A percentile compares a stretch with the other conserved stretches of the same genome.
Evolutionary conservation across 768 basidiomycete genomes (phyloP).

Genomic region (Boletus rubropictus): DNA sequence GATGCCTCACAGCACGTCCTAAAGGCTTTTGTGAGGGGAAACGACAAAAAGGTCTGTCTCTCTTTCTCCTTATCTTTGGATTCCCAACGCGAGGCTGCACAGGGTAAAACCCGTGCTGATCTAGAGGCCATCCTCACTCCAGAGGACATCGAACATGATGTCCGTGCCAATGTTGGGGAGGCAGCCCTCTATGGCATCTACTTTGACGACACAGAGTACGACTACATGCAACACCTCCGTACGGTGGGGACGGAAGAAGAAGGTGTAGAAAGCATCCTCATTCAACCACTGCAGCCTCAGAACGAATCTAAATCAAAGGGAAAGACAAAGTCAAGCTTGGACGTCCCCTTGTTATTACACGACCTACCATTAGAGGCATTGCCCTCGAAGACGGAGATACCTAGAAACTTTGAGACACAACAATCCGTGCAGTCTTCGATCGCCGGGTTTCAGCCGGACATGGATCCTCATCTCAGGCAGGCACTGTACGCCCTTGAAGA

Average conservation of each 20-base stretch:
- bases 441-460: slow-evolving; percentile 86
- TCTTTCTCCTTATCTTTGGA: background rate
- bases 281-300: slow-evolving; percentile 62
- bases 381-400: slow-evolving; percentile 69
- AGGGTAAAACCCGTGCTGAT: slow-evolving; percentile 81
- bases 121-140: slow-evolving; percentile 56
- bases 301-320: slow-evolving; percentile 25
- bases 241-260: slow-evolving; percentile 70
- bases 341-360: slow-evolving; percentile 38
- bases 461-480: slow-evolving; percentile 94
- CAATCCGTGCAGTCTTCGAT: slow-evolving; percentile 78
- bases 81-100: slow-evolving; percentile 15
- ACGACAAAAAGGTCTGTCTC: slow-evolving; percentile 54
- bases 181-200: slow-evolving; percentile 86
- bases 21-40: slow-evolving; percentile 71
- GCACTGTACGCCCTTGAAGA: slow-evolving; percentile 92
- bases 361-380: slow-evolving; percentile 66
- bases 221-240: slow-evolving; percentile 97
- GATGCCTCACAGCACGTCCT: slow-evolving; percentile 87
- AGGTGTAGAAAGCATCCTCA: slow-evolving; percentile 72
- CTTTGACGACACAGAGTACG: slow-evolving; percentile 93
- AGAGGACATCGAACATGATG: slow-evolving; percentile 44
- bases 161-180: slow-evolving; percentile 67
- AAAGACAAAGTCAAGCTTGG: slow-evolving; percentile 36
- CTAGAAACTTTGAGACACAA: slow-evolving; percentile 68